Base-by-base conservation (phyloP, 257 asterid species). In the Gentiana dahurica region DNA sequence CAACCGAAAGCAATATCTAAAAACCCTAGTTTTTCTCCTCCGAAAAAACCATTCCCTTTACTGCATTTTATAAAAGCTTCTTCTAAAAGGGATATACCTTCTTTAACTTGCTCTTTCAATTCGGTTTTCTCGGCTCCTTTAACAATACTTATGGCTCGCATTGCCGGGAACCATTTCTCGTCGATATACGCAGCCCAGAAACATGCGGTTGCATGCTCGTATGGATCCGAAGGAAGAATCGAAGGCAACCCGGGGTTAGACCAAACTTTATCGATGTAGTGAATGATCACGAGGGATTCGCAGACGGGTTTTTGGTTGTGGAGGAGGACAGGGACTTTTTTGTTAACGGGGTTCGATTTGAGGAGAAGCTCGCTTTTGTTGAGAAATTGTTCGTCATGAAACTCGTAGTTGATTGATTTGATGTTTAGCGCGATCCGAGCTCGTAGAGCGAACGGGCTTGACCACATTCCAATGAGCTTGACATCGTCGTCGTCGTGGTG, bases 201-300 rank as follows among this genome's bases (percentile, higher is more conserved):
- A 3, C 73, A 68, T 36, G 81, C 77, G 0, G 36, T 8, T 71
- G 84, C 84, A 51, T 80, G 78, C 53, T 79, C 78, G 24, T 58
- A 39, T 3, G 76, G 83, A 47, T 79, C 68, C 0, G 74, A 67
- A 2, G 90, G 86, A 51, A 79, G 74, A 52, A 82, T 67, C 0
- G 68, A 12, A 12, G 70, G 76, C 15, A 75, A 81, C 2, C 68
- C 49, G 24, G 24, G 24, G 24, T 0, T 24, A 55, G 73, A 34
- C 84, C 91, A 77, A 32, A 49, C 70, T 15, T 79, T 67, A n/a
- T 82, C 77, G 1, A 77, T 49, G 45, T 79, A 82, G 48, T 82
- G 59, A n/a, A 79, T 65, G 45, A 74, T 77, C 65, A 0, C 87
- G 8, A 41, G 46, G 46, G 46, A 82, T 58, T 79, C 87, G 12